Percentiles rank a stretch among this genome's conserved stretches.
Conservation (phyloP, 2,329 filamentous ascomycete genomes). For the Arthrobotrys pseudoclavata region DNA sequence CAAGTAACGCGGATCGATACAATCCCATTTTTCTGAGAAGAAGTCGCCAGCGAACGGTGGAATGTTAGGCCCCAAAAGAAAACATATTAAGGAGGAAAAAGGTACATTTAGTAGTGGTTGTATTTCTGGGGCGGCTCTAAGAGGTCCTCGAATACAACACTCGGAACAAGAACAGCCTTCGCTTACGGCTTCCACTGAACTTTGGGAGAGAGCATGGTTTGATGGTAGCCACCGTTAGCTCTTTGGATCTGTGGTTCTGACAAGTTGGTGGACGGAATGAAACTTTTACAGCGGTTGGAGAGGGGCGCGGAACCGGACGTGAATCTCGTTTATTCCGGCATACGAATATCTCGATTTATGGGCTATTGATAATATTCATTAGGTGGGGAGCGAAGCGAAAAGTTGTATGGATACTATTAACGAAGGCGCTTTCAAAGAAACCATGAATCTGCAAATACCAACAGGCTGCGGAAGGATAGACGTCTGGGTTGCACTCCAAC, state of each 20-base stretch:
- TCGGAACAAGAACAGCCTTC: not conserved
- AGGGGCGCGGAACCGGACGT: conserved; percentile 85
- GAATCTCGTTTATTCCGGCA: conserved; percentile 80
- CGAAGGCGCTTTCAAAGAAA: conserved; percentile 69
- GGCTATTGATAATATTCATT: conserved; percentile 88
- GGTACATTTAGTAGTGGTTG: not conserved
- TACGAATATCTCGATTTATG: conserved; percentile 75
- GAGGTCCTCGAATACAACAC: not conserved
- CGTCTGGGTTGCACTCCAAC: not conserved
- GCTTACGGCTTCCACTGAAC: conserved; percentile 20
- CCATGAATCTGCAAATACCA: conserved; percentile 74
- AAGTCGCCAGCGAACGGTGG: not conserved
- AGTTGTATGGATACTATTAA: conserved; percentile 82
- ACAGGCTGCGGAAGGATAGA: conserved; percentile 73
- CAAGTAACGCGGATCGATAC: conserved; percentile 12
- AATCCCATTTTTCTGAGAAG: not conserved
- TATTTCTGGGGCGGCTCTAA: not conserved
- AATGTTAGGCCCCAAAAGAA: not conserved
- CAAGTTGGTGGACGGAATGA: conserved; percentile 83
- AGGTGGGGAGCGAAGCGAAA: conserved; percentile 83
- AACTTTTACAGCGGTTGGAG: conserved; percentile 80
- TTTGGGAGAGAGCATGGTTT: conserved; percentile 78
- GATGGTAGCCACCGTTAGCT: conserved; percentile 82
- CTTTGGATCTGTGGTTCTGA: conserved; percentile 89
- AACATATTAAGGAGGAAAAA: not conserved